Base-by-base conservation (phyloP, 257 asterid genomes). In the Capsicum pubescens region DNA sequence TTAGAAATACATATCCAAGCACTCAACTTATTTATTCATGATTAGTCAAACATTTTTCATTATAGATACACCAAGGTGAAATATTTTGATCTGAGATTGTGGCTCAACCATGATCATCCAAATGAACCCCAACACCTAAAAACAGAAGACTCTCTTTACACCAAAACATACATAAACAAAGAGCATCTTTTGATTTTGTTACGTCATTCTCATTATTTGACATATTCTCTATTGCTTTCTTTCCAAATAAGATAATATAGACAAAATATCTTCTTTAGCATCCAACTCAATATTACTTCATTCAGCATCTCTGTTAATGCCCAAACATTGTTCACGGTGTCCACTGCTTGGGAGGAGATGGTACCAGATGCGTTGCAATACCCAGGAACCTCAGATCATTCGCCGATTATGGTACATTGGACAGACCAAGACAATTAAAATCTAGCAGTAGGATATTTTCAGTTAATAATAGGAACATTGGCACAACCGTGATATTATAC, bases 11-110 rank as follows among this genome's bases (percentile, higher is more conserved):
- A 32, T 14, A 77, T 14, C 66, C 50, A 77, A 54, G 46, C 64
- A 26, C 64, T 64, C 58, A n/a, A n/a, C n/a, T 15, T 76, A 76
- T 7, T 76, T 19, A 76, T 52, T 76, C 52, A 74, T 50, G 60
- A 48, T 48, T 72, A 72, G 35, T 72, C 80, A 72, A 48, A 10
- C 56, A 70, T 44, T 48, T 76, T 52, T 21, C 81, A 76, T 50
- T 26, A 57, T 36, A 52, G 39, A 76, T 76, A 52, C 61, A 14
- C 63, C 46, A 76, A 76, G 81, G 39, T 21, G 46, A 76, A 67
- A 52, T 44, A 50, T 54, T 76, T 52, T 8, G 21, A 76, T 52
- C 44, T 76, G 81, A 21, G 52, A 21, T 76, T 76, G 63, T 52
- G 48, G 81, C 81, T 52, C 4, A 14, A 76, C 81, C 63, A 76